Base-by-base conservation (phyloP, 1,284 basidiomycete species). In the Ustilago hordei region DNA sequence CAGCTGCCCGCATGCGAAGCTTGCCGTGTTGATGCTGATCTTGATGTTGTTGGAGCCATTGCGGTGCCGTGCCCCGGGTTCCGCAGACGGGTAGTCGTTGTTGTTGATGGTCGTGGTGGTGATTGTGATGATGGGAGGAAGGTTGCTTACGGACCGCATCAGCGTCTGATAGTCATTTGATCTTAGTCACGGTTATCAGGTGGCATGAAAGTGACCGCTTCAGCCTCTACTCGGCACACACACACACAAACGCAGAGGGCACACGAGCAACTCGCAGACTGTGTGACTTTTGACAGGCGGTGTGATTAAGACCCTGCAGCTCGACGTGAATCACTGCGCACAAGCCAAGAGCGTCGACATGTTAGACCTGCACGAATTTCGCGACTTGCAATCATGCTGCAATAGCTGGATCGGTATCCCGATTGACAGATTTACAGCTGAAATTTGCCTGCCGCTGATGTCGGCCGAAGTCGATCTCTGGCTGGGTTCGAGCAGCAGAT, bases 1-100 rank as follows among this genome's bases (percentile, higher is more conserved):
- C 95, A 98, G 67, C 91, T 92, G 28, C 93, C 93, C 3, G 95
- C 94, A 87, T 98, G 95, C 0, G 92, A 91, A 2, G 95, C 92
- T 78, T 88, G n/a, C 15, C 85, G 69, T 0, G 58, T 67, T 31
- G 62, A 45, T 11, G 43, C 45, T 8, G 61, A 50, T 32, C 60
- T 53, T 13, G 53, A 31, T 15, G 47, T 53, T 45, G 41, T 13
- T 11, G 64, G 61, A 17, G 75, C 34, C 75, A 78, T 78, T 13
- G 5, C 38, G 54, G 11, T 45, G 38, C 38, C 9, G 9, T 39
- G 23, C 23, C 23, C 38, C 38, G 3, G 38, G 38, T 39, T 17
- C 15, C 4, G 3, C 38, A 39, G 4, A 17, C 11, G 9, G 15
- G 11, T 17, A 9, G 38, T 5, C 38, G 38, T 39, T 17, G 38